Evolutionary conservation across 306 rosid genomes (phyloP), one percentile per base, ranked within the genome.

Genomic region (Sesbania bispinosa): DNA sequence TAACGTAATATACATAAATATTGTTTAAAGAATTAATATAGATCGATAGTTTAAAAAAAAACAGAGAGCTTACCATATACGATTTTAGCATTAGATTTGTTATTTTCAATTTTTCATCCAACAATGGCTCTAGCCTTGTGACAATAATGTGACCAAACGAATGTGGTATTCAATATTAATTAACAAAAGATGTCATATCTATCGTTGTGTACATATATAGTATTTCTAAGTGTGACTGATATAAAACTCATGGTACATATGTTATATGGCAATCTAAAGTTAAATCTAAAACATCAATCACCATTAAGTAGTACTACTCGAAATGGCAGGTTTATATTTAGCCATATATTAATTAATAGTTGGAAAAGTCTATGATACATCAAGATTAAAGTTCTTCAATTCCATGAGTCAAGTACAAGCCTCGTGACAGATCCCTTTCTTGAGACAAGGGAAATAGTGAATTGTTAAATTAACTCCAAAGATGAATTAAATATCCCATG

Each of bases 371-470:
- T 48, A 27, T 30, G 23, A 62, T 45, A 47, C 66, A 52, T 39
- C 26, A 39, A 69, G 35, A 61, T 9, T 59, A 7, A 71, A 14
- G 61, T 42, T 71, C 50, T 18, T 50, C 53, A 63, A 73, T 29
- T 18, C 16, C 8, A 65, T 45, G 4, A 19, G 36, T 72, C 9
- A 62, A 51, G 33, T 18, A 62, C 55, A 69, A 45, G 67, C 50
- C 67, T 43, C 71, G 4, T 43, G 35, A 19, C 46, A 66, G 3
- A 51, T 33, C 38, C 53, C 42, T 33, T 53, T 73, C 14, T 8
- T 35, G 50, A 48, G 70, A 70, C 19, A 27, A 14, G 11, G 53
- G 41, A 74, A 76, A 48, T n/a, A 26, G 43, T 29, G 46, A 19
- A 24, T 20, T 15, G 67, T 7, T 47, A 14, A 67, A 43, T 52